Evolutionary conservation across 306 rosid species (phyloP).

Genomic region (Macrotyloma uniflorum): DNA sequence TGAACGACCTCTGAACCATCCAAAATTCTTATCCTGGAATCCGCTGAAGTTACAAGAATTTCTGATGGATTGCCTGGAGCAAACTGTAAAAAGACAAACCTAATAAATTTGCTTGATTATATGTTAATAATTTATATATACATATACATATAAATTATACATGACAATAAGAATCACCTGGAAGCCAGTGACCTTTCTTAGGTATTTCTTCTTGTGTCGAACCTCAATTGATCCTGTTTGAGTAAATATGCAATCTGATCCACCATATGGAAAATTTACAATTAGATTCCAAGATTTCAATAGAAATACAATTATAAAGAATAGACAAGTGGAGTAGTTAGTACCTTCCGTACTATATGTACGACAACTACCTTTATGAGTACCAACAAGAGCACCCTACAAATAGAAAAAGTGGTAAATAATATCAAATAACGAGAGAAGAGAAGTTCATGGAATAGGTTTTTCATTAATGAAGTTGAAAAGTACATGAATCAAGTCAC

Average conservation of each 20-base stretch:
- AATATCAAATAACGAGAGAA: no score
- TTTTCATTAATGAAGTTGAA: no score
- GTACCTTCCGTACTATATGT: slow-evolving; percentile 61
- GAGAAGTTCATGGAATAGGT: no score
- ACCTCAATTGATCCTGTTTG: slow-evolving; percentile 60
- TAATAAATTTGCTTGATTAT: background rate
- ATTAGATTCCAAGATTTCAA: background rate
- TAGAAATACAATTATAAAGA: background rate
- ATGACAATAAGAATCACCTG: slow-evolving; percentile 64
- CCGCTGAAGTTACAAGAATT: slow-evolving; percentile 82
- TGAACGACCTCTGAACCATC: slow-evolving; percentile 63
- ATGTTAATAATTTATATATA: no score
- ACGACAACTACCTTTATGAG: slow-evolving; percentile 66
- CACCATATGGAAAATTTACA: background rate
- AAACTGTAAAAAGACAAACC: slow-evolving; percentile 56
- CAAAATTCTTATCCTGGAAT: slow-evolving; percentile 70
- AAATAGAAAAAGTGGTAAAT: no score
- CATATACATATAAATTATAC: no score
- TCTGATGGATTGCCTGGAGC: slow-evolving; percentile 61
- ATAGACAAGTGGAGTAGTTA: background rate
- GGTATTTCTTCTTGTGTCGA: slow-evolving; percentile 62
- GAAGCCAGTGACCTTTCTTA: slow-evolving; percentile 79
- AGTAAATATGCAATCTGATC: slow-evolving; percentile 57
- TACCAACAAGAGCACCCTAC: slow-evolving; percentile 66
- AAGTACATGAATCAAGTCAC: no score